Evolutionary conservation across 1,139 yeast genomes (phyloP).

Genomic region (Geotrichum bryndzae): DNA sequence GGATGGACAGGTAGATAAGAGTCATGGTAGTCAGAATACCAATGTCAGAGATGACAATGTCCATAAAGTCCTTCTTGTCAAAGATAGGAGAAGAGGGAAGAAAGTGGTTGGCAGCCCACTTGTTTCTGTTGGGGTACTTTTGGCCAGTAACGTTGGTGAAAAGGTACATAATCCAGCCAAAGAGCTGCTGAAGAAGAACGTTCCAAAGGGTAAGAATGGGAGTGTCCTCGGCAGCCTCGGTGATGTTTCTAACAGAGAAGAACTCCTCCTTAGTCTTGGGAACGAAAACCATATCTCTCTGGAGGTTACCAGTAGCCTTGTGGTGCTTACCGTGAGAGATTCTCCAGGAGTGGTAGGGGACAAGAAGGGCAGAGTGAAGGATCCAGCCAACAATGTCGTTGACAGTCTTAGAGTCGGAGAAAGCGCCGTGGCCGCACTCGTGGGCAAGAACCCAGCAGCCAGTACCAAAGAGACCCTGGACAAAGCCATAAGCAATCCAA

Average conservation of each 20-base stretch:
- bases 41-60: conserved; percentile 62
- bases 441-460: conserved; percentile 86
- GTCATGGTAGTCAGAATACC: conserved; percentile 55
- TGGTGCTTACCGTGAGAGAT: conserved; percentile 79
- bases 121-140: conserved; percentile 48
- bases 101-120: conserved; percentile 54
- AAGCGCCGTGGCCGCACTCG: conserved; percentile 88
- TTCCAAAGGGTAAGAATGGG: conserved; percentile 56
- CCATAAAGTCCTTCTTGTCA: conserved; percentile 64
- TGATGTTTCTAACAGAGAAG: conserved; percentile 34
- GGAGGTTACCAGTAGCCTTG: conserved; percentile 78
- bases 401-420: conserved; percentile 60
- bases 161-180: conserved; percentile 68
- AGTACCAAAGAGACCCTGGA: conserved; percentile 64
- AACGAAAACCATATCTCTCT: conserved; percentile 76
- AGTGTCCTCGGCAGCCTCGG: conserved; percentile 65
- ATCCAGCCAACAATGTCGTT: conserved; percentile 80
- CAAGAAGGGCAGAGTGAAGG: conserved; percentile 68
- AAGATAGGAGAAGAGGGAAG: conserved; percentile 69
- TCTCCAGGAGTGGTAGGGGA: conserved; percentile 86
- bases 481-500: conserved; percentile 54
- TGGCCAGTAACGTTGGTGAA: conserved; percentile 75
- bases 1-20: conserved; percentile 58
- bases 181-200: conserved; percentile 63
- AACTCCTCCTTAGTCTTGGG: conserved; percentile 61